Evolutionary conservation across 768 basidiomycete genomes (phyloP), one percentile per base, ranked within the genome.

Genomic region (Pulveroboletus sp.): DNA sequence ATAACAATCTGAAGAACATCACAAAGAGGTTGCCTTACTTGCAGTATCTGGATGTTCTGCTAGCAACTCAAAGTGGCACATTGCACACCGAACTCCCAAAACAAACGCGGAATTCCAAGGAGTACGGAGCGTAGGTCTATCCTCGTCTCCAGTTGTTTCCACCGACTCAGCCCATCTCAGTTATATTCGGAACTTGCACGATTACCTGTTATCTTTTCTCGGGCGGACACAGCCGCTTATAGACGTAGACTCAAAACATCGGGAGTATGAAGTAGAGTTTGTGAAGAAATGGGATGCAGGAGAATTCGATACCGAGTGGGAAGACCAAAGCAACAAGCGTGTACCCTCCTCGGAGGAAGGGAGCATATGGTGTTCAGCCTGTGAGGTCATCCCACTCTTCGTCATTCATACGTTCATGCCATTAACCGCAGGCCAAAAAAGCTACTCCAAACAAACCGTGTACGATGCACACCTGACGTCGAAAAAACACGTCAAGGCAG

Each of bases 401-500:
- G 11, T 27, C 39, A 29, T 39, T 43, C 36, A 16, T 10, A 35
- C 27, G 41, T 51, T 47, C 29, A 49, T 43, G 38, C 32, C 32
- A 48, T 49, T 37, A 27, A 32, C 25, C 21, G 27, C 60, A 97
- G 94, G 94, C 66, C 93, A 97, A 69, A 97, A 94, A 65, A 74
- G 80, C 49, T 98, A 98, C 68, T 81, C 94, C 12, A 99, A 97
- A 68, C 91, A 97, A 68, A 97, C 97, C 0, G 97, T 99, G 9
- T 99, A 94, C 65, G 90, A 97, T 53, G 94, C 94, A 2, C 97
- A 98, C 65, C 69, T 98, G 43, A 92, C 84, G 2, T 95, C 94
- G 19, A 97, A 94, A 74, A 98, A 93, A 66, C 97, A 99, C 61
- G 71, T 90, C 61, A 99, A 97, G 72, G 90, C 92, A 8, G 76